phyloP scores from a whole-genome alignment of 805 yeast genomes.

The Kazachstania psychrophila region DNA sequence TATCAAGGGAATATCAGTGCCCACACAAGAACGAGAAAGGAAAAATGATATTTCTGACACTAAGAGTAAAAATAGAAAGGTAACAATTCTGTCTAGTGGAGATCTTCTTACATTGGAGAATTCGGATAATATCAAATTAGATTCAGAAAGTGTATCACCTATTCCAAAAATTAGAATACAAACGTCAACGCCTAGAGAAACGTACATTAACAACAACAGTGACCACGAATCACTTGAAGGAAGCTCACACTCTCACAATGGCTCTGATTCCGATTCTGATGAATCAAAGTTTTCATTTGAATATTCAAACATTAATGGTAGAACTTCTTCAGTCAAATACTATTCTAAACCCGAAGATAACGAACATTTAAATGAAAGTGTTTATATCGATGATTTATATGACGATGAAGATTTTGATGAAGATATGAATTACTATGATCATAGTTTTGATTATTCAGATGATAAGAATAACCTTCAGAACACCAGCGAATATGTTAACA shows the following conservation, averaged over 20 bases:
- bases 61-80: conserved; percentile 22
- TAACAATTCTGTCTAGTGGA: conserved; percentile 24
- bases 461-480: background rate
- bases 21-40: too few species aligned
- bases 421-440: conserved; percentile 31
- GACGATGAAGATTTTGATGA: conserved; percentile 37
- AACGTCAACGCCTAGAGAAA: conserved; percentile 3
- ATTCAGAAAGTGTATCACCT: too few species aligned
- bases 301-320: conserved; percentile 35
- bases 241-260: conserved; percentile 5
- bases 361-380: conserved; percentile 7
- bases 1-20: too few species aligned
- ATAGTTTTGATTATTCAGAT: conserved; percentile 17
- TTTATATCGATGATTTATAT: conserved; percentile 33
- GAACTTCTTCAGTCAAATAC: conserved; percentile 46
- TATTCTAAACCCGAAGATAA: conserved; percentile 32
- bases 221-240: conserved; percentile 2
- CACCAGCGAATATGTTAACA: background rate
- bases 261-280: conserved; percentile 16
- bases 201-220: background rate
- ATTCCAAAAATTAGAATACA: conserved; percentile 5
- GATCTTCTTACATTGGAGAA: conserved; percentile 12
- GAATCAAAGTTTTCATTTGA: conserved; percentile 42
- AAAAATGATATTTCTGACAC: too few species aligned
- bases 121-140: too few species aligned